Conservation (phyloP, 192 early-diverging fungal genomes). For the Thamnidium elegans region DNA sequence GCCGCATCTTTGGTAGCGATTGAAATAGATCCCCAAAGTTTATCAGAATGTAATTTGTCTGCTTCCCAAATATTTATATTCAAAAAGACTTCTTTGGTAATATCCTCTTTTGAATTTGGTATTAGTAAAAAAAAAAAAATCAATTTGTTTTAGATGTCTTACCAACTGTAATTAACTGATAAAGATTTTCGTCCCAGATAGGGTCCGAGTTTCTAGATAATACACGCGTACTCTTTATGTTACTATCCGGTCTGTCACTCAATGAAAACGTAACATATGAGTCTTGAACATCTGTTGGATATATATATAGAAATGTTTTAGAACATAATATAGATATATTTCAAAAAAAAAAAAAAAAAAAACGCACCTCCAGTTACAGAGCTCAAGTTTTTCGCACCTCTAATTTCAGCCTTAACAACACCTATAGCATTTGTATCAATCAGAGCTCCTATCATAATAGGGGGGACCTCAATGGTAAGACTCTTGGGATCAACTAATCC, state of each 20-base stretch:
- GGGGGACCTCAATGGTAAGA: constrained; percentile 21
- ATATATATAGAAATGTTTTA: too few species aligned
- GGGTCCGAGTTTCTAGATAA: constrained; percentile 29
- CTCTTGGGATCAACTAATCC: constrained; percentile 32
- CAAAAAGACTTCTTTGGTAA: constrained; percentile 12
- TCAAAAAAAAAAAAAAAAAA: not conserved
- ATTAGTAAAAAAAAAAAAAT: too few species aligned
- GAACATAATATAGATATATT: not conserved
- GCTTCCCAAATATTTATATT: constrained; percentile 36
- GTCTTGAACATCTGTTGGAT: constrained; percentile 23
- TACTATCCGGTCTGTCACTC: constrained; percentile 20
- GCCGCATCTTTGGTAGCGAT: constrained; percentile 20
- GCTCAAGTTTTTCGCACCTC: constrained; percentile 17
- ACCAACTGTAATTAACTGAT: constrained; percentile 23
- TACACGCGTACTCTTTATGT: constrained; percentile 24
- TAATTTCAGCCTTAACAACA: constrained; percentile 30
- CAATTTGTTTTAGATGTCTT: not conserved
- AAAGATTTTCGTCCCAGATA: constrained; percentile 28
- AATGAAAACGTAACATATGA: constrained; percentile 25
- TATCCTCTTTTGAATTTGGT: constrained; percentile 21
- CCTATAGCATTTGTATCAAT: constrained; percentile 26
- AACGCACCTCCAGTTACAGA: constrained; percentile 3
- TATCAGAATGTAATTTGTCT: constrained; percentile 28
- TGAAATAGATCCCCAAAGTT: constrained; percentile 21
- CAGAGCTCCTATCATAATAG: constrained; percentile 8